Conservation (phyloP, 2,329 filamentous ascomycete species). For the Diplodia sapinea region DNA sequence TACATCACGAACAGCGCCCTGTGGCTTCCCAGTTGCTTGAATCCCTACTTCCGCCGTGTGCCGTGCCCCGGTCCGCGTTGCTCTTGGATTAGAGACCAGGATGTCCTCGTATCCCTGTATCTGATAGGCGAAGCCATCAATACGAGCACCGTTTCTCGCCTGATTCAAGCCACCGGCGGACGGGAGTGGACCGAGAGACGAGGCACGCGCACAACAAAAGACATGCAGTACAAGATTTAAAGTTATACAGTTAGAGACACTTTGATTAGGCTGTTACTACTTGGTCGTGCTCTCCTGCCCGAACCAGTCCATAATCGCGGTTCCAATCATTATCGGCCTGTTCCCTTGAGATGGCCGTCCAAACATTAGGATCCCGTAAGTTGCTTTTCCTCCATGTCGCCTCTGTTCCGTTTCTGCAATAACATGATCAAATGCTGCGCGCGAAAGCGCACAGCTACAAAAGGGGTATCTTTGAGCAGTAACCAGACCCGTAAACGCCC, state of each 20-base stretch:
- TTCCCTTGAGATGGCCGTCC: conserved; percentile 17
- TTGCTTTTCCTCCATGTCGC: conserved; percentile 13
- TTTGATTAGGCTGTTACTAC: conserved; percentile 13
- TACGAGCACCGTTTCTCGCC: conserved; percentile 13
- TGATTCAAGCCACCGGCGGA: neutral
- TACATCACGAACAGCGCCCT: neutral
- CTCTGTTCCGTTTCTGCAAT: conserved; percentile 13
- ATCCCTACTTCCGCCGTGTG: too few relatives aligned
- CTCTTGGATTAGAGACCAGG: neutral
- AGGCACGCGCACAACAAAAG: neutral
- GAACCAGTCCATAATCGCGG: conserved; percentile 3
- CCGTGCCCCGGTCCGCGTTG: neutral
- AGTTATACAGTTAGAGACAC: conserved; percentile 18
- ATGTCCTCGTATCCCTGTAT: conserved; percentile 9
- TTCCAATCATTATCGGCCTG: conserved; percentile 14
- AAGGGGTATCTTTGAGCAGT: conserved; percentile 32
- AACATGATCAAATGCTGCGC: conserved; percentile 30
- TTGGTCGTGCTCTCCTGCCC: neutral
- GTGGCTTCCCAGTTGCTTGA: neutral
- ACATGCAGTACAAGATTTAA: neutral
- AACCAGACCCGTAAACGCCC: conserved; percentile 23
- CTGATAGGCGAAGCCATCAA: conserved; percentile 19
- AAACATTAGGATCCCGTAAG: conserved; percentile 14
- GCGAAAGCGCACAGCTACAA: conserved; percentile 32
- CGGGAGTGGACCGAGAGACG: neutral